These are phyloP conservation scores for Arthroderma sp. DNA, from an alignment of 2,329 filamentous ascomycete species.

Conservation along the genomic window DNA sequence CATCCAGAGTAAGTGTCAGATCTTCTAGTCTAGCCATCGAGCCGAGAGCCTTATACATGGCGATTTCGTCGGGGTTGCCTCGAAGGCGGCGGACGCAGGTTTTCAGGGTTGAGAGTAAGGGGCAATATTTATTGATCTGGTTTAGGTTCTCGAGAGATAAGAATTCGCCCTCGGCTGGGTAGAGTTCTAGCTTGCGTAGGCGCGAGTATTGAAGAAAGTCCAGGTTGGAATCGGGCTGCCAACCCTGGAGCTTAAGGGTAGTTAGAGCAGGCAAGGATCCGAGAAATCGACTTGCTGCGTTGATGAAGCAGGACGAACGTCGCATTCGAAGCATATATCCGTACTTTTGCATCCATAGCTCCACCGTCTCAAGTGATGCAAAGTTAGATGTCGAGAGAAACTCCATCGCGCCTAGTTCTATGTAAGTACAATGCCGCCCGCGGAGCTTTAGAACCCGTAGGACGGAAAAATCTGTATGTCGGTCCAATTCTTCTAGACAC, in stretches of 20 bases:
- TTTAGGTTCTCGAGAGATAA: not conserved
- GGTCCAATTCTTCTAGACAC: not conserved
- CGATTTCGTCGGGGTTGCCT: not conserved
- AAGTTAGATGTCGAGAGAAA: not conserved
- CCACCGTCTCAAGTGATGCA: not conserved
- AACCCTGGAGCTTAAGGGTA: not conserved
- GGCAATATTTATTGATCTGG: not conserved
- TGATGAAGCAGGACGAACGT: not conserved
- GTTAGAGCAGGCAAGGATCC: not conserved
- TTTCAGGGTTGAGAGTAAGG: not conserved
- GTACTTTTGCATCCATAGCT: not conserved
- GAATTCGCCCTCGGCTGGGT: not conserved
- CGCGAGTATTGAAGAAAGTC: not conserved
- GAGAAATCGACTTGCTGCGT: not conserved
- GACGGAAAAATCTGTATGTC: not conserved
- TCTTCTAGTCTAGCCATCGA: not conserved
- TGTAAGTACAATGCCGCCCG: not conserved
- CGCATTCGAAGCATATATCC: not conserved
- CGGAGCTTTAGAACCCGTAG: not conserved
- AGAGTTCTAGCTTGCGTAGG: not conserved
- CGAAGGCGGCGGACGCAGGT: not conserved
- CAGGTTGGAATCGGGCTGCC: not conserved
- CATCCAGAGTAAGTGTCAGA: not conserved
- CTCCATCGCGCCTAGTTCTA: not conserved
- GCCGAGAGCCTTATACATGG: not conserved